Conservation (phyloP, 2,329 filamentous ascomycete species). For the Sordariomycetes sp. region DNA sequence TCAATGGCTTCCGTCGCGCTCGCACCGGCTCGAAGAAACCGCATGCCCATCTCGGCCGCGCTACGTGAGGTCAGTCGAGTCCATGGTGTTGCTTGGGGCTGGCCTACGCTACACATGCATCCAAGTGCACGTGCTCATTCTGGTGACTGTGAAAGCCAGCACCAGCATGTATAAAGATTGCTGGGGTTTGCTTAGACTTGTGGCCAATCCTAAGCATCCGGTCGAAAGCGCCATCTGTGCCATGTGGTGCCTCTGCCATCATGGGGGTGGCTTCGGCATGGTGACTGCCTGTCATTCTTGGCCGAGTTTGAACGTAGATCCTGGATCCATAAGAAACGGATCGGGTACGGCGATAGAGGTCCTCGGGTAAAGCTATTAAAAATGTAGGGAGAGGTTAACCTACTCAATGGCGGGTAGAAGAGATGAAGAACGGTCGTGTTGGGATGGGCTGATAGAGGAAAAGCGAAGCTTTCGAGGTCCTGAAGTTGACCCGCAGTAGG, state of each 20-base stretch:
- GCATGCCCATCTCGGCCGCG: constrained; percentile 78
- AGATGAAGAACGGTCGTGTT: no score
- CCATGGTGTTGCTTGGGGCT: background rate
- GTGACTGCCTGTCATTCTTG: constrained; percentile 20
- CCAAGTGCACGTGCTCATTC: constrained; percentile 77
- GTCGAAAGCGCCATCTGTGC: constrained; percentile 31
- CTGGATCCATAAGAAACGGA: no score
- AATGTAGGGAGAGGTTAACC: no score
- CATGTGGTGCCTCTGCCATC: constrained; percentile 35
- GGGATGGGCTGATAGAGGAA: no score
- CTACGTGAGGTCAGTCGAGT: constrained; percentile 30
- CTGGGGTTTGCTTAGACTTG: constrained; percentile 38
- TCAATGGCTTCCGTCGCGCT: constrained; percentile 84
- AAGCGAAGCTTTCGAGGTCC: no score
- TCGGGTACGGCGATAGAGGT: no score
- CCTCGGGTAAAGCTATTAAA: no score
- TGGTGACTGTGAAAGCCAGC: constrained; percentile 85
- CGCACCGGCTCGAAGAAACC: constrained; percentile 66
- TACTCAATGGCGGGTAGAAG: no score
- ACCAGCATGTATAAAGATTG: constrained; percentile 92
- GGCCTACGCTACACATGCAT: constrained; percentile 78
- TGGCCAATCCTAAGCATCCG: constrained; percentile 25
- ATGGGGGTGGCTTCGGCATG: constrained; percentile 26
- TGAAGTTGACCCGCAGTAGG: no score
- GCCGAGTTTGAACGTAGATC: no score